These are phyloP conservation scores for Pholiota adiposa DNA, from an alignment of 1,284 basidiomycete genomes.

Conservation along the genomic window DNA sequence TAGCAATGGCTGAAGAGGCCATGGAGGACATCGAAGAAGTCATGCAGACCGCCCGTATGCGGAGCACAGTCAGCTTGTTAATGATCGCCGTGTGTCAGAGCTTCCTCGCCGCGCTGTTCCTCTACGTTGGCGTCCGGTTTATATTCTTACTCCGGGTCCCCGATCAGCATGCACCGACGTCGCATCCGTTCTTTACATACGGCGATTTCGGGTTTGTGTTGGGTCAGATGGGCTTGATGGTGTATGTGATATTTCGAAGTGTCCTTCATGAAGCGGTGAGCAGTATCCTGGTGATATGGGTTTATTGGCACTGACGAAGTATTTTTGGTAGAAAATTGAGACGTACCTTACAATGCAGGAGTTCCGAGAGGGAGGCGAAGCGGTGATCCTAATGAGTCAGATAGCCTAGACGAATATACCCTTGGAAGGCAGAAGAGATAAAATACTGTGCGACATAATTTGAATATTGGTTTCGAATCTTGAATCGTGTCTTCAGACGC, in stretches of 20 bases:
- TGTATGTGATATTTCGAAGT: constrained; percentile 10
- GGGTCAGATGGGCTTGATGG: constrained; percentile 12
- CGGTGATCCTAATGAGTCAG: not conserved
- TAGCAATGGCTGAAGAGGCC: not conserved
- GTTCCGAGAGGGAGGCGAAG: not conserved
- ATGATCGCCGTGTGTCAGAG: constrained; percentile 18
- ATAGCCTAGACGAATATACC: not conserved
- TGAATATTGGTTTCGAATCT: no score
- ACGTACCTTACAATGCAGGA: not conserved
- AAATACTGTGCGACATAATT: not conserved
- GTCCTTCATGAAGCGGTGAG: constrained; percentile 13
- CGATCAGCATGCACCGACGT: not conserved
- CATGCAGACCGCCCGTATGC: not conserved
- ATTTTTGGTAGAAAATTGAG: not conserved
- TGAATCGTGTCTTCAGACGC: no score
- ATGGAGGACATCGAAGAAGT: not conserved
- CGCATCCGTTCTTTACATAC: constrained; percentile 1
- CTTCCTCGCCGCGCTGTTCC: constrained; percentile 9
- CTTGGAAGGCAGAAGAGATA: not conserved
- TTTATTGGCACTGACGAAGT: not conserved
- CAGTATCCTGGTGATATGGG: not conserved
- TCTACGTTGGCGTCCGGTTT: constrained; percentile 12
- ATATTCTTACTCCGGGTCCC: constrained; percentile 3
- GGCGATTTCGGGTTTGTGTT: constrained; percentile 11
- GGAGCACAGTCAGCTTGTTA: constrained; percentile 9